phyloP scores from a whole-genome alignment of 2,329 filamentous ascomycete genomes.

The Aureobasidium vineae region DNA sequence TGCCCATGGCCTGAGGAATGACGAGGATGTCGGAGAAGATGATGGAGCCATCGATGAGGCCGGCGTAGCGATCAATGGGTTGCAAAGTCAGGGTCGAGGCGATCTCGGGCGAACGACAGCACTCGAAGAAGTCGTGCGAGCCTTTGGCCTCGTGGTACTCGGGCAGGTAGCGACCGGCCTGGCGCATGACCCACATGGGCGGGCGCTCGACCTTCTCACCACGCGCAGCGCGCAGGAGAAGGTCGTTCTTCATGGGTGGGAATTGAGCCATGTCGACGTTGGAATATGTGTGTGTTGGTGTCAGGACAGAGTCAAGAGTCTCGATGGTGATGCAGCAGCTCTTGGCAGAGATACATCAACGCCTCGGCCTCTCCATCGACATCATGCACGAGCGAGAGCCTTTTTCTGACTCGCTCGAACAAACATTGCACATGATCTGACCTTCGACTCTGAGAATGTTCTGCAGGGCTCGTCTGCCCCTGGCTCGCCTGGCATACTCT shows the following conservation, averaged over 20 bases:
- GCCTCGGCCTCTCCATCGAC: neutral
- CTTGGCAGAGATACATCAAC: too few species aligned
- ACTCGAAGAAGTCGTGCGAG: conserved; percentile 90
- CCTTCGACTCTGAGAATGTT: conserved; percentile 1
- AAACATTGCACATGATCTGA: neutral
- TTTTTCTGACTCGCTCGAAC: neutral
- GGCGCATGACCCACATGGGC: conserved; percentile 99
- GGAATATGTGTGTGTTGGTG: neutral
- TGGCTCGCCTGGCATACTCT: neutral
- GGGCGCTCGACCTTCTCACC: conserved; percentile 92
- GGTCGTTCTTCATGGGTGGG: conserved; percentile 84
- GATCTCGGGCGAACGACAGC: conserved; percentile 89
- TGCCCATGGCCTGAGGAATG: conserved; percentile 95
- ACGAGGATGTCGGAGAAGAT: conserved; percentile 99
- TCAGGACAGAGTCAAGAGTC: neutral
- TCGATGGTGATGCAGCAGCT: neutral
- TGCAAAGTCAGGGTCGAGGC: conserved; percentile 92
- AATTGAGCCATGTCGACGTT: conserved; percentile 53
- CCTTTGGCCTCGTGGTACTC: conserved; percentile 98
- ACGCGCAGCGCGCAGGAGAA: conserved; percentile 84
- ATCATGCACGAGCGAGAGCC: neutral
- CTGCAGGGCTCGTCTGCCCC: conserved; percentile 1
- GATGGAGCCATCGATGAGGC: conserved; percentile 92
- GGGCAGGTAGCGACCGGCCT: conserved; percentile 95
- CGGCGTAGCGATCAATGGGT: conserved; percentile 85